phyloP scores from a whole-genome alignment of 306 rosid species.

The Acacia confusa region DNA sequence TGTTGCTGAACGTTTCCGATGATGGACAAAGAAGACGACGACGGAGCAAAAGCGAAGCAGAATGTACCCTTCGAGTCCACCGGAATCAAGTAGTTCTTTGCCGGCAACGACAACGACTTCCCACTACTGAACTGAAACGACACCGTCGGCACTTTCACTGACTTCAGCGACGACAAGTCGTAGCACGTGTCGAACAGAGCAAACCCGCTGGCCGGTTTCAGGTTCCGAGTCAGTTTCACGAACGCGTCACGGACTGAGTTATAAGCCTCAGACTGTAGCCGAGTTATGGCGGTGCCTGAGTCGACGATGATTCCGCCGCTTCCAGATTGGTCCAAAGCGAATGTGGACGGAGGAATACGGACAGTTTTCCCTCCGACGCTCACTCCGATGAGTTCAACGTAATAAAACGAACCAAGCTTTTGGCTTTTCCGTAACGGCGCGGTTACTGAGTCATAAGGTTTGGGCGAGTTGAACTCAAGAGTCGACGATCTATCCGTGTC shows the following conservation, averaged over 20 bases:
- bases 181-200: conserved; percentile 73
- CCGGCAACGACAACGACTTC: conserved; percentile 45
- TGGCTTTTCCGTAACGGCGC: conserved; percentile 39
- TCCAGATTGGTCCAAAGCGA: conserved; percentile 41
- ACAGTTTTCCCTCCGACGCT: conserved; percentile 54
- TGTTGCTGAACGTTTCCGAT: conserved; percentile 80
- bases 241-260: conserved; percentile 64
- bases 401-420: conserved; percentile 45
- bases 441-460: conserved; percentile 49
- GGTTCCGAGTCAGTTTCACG: conserved; percentile 34
- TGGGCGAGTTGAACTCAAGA: conserved; percentile 67
- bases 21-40: conserved; percentile 46
- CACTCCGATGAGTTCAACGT: conserved; percentile 48
- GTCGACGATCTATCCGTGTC: conserved; percentile 53
- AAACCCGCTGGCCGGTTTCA: conserved; percentile 28
- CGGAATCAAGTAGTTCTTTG: conserved; percentile 54
- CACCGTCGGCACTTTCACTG: conserved; percentile 60
- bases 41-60: conserved; percentile 75
- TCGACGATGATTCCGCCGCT: conserved; percentile 68
- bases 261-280: conserved; percentile 51
- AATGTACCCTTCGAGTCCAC: conserved; percentile 48
- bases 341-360: conserved; percentile 37
- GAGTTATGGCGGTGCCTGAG: conserved; percentile 68
- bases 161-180: conserved; percentile 40
- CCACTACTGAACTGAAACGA: conserved; percentile 55